Percentiles rank a stretch among this genome's conserved stretches.
phyloP scores from a whole-genome alignment of 2,329 filamentous ascomycete species.

The Trichoderma sp. region DNA sequence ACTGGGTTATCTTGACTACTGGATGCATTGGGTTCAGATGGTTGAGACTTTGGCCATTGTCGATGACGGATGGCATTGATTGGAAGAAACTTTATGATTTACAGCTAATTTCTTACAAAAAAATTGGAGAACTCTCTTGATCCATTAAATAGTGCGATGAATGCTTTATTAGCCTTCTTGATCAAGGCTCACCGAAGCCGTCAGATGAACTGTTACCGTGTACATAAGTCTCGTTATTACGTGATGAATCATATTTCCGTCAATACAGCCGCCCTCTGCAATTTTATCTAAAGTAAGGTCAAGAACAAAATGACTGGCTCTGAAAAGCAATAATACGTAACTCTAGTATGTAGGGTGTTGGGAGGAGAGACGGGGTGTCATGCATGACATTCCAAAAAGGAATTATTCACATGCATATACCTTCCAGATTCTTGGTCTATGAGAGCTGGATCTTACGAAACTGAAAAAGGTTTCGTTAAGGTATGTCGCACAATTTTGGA shows the following conservation, averaged over 20 bases:
- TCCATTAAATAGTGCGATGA: neutral
- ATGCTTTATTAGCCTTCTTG: neutral
- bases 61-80: neutral
- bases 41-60: neutral
- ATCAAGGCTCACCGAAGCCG: neutral
- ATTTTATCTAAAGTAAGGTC: rapidly evolving
- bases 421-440: neutral
- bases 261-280: too few species aligned
- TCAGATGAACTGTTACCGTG: neutral
- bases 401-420: neutral
- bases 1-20: too few species aligned
- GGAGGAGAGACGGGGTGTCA: neutral
- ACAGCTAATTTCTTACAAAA: neutral
- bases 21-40: too few species aligned
- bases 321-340: neutral
- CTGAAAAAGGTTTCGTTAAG: too few species aligned
- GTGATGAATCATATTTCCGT: neutral
- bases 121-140: neutral
- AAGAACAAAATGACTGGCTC: neutral
- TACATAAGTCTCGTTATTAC: neutral
- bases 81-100: neutral
- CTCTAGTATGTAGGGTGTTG: neutral
- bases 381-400: neutral
- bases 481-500: neutral
- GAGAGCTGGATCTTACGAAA: neutral